Conservation (phyloP, 2,329 filamentous ascomycete genomes). For the Diaporthe destruens region DNA sequence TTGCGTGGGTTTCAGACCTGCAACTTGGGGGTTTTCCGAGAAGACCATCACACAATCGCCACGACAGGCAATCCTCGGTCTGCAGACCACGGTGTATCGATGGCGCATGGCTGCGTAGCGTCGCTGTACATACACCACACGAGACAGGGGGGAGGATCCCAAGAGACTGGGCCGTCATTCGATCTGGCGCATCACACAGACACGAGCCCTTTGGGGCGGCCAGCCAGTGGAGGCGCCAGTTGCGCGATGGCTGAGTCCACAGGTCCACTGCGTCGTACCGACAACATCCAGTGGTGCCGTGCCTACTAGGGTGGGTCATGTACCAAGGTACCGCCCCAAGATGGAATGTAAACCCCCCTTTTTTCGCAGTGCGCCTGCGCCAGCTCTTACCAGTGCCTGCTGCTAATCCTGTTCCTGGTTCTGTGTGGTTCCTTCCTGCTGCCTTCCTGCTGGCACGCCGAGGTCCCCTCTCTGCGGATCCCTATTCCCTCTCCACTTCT, state of each 20-base stretch:
- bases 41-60: too few species aligned
- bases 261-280: not conserved
- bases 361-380: conserved; percentile 12
- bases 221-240: not conserved
- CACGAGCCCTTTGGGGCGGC: conserved; percentile 4
- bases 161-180: conserved; percentile 26
- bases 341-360: conserved; percentile 19
- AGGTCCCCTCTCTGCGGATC: conserved; percentile 28
- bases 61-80: too few species aligned
- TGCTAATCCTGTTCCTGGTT: conserved; percentile 31
- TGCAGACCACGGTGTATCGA: not conserved
- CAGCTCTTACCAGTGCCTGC: conserved; percentile 6
- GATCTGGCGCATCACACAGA: conserved; percentile 27
- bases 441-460: conserved; percentile 6
- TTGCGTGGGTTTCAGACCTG: too few species aligned
- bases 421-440: conserved; percentile 11
- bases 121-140: conserved; percentile 12
- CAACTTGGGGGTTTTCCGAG: too few species aligned
- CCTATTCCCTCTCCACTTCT: conserved; percentile 34
- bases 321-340: not conserved
- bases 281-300: not conserved
- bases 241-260: not conserved
- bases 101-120: not conserved
- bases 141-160: conserved; percentile 27
- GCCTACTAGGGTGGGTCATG: not conserved